These are phyloP conservation scores for Ustilago trichophora DNA, from an alignment of 1,284 basidiomycete genomes.

Conservation along the genomic window DNA sequence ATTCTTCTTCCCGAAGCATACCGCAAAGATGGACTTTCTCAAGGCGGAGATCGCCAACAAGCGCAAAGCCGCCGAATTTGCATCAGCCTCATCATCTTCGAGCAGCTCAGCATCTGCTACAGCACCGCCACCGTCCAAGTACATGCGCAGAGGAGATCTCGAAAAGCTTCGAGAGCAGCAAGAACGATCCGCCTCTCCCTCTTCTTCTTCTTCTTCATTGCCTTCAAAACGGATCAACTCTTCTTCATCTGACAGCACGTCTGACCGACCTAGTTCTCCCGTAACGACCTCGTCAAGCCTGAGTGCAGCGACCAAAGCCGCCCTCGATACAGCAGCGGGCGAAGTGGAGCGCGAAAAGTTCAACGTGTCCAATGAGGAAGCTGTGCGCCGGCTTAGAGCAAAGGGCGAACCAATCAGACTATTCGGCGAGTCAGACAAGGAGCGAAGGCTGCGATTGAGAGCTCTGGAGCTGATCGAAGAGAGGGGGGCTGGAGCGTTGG, in stretches of 20 bases:
- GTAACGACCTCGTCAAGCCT: constrained; percentile 3
- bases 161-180: constrained; percentile 40
- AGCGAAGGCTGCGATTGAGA: constrained; percentile 84
- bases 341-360: constrained; percentile 70
- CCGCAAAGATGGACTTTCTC: constrained; percentile 77
- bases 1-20: too few species aligned
- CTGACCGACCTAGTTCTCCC: neutral
- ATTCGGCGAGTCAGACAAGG: constrained; percentile 94
- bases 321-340: constrained; percentile 17
- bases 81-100: constrained; percentile 2
- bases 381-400: constrained; percentile 82
- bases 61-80: constrained; percentile 75
- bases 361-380: constrained; percentile 93
- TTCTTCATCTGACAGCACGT: neutral
- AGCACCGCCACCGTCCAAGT: constrained; percentile 34
- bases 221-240: constrained; percentile 10
- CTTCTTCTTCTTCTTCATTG: constrained; percentile 4
- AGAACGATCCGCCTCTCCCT: constrained; percentile 19
- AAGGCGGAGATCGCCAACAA: constrained; percentile 79
- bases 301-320: constrained; percentile 15
- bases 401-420: constrained; percentile 94
- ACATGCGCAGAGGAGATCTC: constrained; percentile 57
- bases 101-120: constrained; percentile 4
- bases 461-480: constrained; percentile 86
- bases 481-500: constrained; percentile 38